Evolutionary conservation across 805 yeast genomes (phyloP).

Genomic region (Cyberlindnera americana): DNA sequence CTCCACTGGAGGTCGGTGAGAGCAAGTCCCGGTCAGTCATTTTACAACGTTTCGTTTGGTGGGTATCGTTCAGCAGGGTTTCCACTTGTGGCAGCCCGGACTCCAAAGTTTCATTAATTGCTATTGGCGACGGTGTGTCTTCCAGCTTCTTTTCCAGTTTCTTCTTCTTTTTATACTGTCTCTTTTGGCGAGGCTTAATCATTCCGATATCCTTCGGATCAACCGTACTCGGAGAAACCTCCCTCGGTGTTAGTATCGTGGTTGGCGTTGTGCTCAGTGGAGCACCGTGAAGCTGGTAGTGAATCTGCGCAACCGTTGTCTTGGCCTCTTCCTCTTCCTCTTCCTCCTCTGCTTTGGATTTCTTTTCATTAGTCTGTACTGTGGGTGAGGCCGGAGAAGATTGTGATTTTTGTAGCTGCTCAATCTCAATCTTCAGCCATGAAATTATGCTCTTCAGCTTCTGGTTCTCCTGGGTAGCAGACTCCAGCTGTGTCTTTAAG

Average conservation of each 20-base stretch:
- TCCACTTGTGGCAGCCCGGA: slow-evolving; percentile 17
- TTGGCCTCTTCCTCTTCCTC: no score
- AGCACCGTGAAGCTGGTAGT: slow-evolving; percentile 9
- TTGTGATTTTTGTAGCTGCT: slow-evolving; percentile 19
- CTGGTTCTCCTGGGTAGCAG: slow-evolving; percentile 41
- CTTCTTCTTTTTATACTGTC: slow-evolving; percentile 24
- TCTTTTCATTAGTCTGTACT: no score
- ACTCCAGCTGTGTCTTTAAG: slow-evolving; percentile 34
- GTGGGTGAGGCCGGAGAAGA: neutral
- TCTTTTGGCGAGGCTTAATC: slow-evolving; percentile 19
- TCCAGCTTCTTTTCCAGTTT: slow-evolving; percentile 15
- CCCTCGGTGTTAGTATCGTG: slow-evolving; percentile 7
- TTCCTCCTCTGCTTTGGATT: no score
- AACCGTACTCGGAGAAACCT: slow-evolving; percentile 22
- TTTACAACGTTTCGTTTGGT: slow-evolving; percentile 15
- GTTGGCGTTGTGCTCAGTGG: slow-evolving; percentile 11
- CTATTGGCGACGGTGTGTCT: slow-evolving; percentile 26
- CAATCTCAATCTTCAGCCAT: slow-evolving; percentile 39
- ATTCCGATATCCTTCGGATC: slow-evolving; percentile 25
- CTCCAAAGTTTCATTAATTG: slow-evolving; percentile 4
- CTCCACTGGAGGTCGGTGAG: slow-evolving; percentile 10
- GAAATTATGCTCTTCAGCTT: slow-evolving; percentile 39
- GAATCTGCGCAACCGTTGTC: slow-evolving; percentile 8
- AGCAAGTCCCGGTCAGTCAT: slow-evolving; percentile 13
- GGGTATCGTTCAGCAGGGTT: slow-evolving; percentile 8